These are phyloP conservation scores for Murraya koenigii DNA, from an alignment of 345 rosid genomes.

Conservation along the genomic window DNA sequence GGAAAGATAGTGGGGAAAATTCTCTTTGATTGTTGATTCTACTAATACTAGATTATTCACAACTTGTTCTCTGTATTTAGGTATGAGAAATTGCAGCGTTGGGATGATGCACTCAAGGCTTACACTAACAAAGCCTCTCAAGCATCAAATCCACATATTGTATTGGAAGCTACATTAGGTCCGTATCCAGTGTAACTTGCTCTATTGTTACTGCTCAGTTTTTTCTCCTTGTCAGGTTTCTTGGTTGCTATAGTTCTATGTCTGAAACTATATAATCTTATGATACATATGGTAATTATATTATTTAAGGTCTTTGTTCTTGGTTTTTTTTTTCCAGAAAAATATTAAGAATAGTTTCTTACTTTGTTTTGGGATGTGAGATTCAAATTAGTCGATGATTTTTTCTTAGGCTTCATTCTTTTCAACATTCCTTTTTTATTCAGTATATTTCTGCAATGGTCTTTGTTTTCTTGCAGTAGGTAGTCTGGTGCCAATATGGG, in stretches of 20 bases:
- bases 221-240: background rate
- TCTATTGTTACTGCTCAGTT: background rate
- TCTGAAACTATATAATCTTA: background rate
- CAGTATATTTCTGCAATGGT: background rate
- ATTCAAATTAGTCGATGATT: background rate
- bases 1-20: background rate
- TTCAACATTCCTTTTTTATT: background rate
- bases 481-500: background rate
- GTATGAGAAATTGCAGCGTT: slow-evolving; percentile 98
- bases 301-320: background rate
- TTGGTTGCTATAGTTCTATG: background rate
- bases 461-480: background rate
- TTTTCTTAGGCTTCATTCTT: background rate
- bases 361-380: background rate
- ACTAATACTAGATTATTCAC: background rate
- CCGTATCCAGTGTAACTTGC: slow-evolving; percentile 10
- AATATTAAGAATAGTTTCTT: background rate
- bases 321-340: background rate
- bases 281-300: background rate
- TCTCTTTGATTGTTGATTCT: background rate
- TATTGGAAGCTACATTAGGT: slow-evolving; percentile 90
- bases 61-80: slow-evolving; percentile 32
- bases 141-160: slow-evolving; percentile 72
- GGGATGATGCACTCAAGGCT: slow-evolving; percentile 99
- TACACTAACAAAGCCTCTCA: slow-evolving; percentile 79